These are phyloP conservation scores for Colletotrichum sp. DNA, from an alignment of 2,329 filamentous ascomycete genomes.

Conservation along the genomic window DNA sequence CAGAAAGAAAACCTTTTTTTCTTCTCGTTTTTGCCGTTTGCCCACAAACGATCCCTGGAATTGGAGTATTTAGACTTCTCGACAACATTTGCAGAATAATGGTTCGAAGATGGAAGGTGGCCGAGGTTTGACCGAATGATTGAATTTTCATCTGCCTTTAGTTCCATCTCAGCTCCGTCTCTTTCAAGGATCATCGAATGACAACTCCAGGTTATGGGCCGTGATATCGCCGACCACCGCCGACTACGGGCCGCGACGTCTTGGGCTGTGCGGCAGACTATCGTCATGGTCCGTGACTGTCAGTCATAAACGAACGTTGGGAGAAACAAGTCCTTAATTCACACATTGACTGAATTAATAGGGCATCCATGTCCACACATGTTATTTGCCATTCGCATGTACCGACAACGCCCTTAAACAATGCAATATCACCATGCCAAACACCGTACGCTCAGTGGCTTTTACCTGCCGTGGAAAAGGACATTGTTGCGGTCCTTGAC, in stretches of 20 bases:
- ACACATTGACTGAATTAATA: neutral
- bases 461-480: neutral
- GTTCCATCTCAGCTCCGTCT: neutral
- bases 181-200: neutral
- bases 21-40: neutral
- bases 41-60: neutral
- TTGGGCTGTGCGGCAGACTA: neutral
- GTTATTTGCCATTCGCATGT: neutral
- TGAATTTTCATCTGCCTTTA: neutral
- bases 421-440: neutral
- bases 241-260: neutral
- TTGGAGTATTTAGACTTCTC: neutral
- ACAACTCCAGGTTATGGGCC: neutral
- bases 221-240: neutral
- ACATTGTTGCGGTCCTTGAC: constrained; percentile 23
- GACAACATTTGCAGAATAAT: neutral
- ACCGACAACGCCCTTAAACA: neutral
- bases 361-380: neutral
- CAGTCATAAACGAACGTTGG: neutral
- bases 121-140: neutral
- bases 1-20: neutral
- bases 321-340: neutral
- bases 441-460: too few relatives aligned
- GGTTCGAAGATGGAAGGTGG: neutral
- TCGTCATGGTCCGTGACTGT: neutral